Evolutionary conservation across 192 early-diverging fungal genomes (phyloP), one percentile per base, ranked within the genome.

Genomic region (Entomortierella beljakovae): DNA sequence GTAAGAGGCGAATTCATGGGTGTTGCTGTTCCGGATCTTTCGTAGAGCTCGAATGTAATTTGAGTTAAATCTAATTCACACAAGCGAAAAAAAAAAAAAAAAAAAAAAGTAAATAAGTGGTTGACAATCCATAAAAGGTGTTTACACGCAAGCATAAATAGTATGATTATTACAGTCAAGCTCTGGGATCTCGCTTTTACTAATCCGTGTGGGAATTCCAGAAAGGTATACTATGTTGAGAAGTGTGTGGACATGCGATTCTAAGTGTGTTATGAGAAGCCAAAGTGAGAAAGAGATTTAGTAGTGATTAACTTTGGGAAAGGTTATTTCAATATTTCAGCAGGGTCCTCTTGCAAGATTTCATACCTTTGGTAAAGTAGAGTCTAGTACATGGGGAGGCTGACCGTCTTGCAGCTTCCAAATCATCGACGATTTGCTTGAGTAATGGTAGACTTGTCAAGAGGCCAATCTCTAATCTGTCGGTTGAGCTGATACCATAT

Each of bases 11-110:
- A 52, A 28, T 43, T 54, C 31, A 49, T 6, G 20, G 61, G 66
- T 2, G 56, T 25, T 0, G 35, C 40, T 6, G 67, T 61, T 2
- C 67, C 62, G 22, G 56, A 64, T 22, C 96, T 88, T 85, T 98
- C 96, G 64, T 98, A 96, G 3, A 99, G 84, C 80, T 99, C 97
- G 86, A 99, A 98, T 3, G 94, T 96, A 53, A 99, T 99, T 65
- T 99, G 97, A 3, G 97, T 98, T 57, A 99, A 80, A 76, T 96
- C 93, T 94, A 75, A 10, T 40, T 33, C 6, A 31, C 42, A 38
- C 10, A 48, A 51, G n/a, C n/a, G n/a, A 6, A 50, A 32, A 2
- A 15, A n/a, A 13, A 32, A n/a, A 32, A 28, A 34, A 51, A 11
- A 8, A 32, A 40, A 40, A 56, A 23, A 22, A 35, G 22, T 4